Evolutionary conservation across 2,329 filamentous ascomycete species (phyloP).

Genomic region (Fusarium fracticaudum): DNA sequence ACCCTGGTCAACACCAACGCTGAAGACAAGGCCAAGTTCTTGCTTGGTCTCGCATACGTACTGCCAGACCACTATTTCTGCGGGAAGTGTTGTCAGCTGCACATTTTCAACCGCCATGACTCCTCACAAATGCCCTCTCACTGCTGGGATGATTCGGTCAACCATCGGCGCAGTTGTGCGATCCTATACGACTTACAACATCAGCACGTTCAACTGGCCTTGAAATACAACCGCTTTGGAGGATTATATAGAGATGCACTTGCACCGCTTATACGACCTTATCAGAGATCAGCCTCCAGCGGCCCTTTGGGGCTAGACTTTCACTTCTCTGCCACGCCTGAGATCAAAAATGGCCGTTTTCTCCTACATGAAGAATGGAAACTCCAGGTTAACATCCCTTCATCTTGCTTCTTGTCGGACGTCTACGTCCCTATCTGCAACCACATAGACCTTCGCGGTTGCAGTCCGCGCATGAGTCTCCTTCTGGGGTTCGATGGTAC

Average conservation of each 20-base stretch:
- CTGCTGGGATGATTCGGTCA: neutral
- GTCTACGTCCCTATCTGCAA: neutral
- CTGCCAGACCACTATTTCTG: neutral
- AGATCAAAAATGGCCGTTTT: neutral
- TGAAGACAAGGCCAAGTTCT: neutral
- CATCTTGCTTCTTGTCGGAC: no score
- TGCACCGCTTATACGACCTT: fast-evolving
- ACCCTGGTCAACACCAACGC: neutral
- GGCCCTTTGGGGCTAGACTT: fast-evolving
- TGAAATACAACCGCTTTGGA: neutral
- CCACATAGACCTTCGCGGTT: neutral
- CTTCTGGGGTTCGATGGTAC: neutral
- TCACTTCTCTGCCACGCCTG: neutral
- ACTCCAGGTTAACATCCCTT: neutral
- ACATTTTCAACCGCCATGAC: fast-evolving
- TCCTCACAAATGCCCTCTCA: fast-evolving
- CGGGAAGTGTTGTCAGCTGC: fast-evolving
- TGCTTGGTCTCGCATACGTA: neutral
- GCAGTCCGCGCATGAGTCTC: no score
- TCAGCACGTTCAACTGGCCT: neutral
- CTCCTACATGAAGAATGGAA: neutral
- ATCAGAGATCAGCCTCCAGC: fast-evolving
- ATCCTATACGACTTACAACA: neutral
- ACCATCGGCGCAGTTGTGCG: neutral
- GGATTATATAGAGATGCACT: neutral